Conservation (phyloP, 345 rosid species). For the Xanthoceras sorbifolium region DNA sequence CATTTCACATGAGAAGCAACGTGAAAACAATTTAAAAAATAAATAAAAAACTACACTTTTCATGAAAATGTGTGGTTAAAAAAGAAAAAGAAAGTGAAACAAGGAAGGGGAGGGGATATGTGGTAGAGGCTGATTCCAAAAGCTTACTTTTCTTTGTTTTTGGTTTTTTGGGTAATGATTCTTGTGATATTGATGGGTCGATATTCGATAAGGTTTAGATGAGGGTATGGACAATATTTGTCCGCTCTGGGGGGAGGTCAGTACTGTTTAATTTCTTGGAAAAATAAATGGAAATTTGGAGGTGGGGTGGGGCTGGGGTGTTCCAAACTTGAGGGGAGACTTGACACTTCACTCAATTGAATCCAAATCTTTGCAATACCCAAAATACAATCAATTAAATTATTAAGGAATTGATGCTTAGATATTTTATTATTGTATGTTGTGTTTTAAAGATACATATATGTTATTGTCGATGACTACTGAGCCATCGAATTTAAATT, state of each 20-base stretch:
- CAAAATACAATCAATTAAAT: neutral
- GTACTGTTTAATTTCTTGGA: neutral
- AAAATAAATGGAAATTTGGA: neutral
- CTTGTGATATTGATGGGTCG: neutral
- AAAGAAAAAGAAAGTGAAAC: neutral
- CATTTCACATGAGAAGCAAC: neutral
- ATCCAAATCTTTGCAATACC: neutral
- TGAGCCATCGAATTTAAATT: too few relatives aligned
- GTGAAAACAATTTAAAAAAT: neutral
- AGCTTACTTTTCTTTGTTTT: neutral
- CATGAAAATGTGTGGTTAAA: neutral
- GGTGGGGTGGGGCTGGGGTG: slow-evolving; percentile 1
- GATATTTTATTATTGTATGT: neutral
- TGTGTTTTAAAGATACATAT: too few relatives aligned
- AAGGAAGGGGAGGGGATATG: slow-evolving; percentile 19
- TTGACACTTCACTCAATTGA: neutral
- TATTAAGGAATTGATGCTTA: neutral
- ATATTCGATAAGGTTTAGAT: neutral
- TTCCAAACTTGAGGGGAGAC: neutral
- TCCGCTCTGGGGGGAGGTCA: slow-evolving; percentile 6
- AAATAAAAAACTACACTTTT: neutral
- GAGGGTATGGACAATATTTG: slow-evolving; percentile 4
- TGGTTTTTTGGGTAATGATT: neutral
- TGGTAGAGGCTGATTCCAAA: slow-evolving; percentile 5
- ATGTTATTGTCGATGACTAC: too few relatives aligned